Percentiles rank a stretch among this genome's conserved stretches.
Conservation (phyloP, 805 yeast species). For the Schwanniomyces yamadae region DNA sequence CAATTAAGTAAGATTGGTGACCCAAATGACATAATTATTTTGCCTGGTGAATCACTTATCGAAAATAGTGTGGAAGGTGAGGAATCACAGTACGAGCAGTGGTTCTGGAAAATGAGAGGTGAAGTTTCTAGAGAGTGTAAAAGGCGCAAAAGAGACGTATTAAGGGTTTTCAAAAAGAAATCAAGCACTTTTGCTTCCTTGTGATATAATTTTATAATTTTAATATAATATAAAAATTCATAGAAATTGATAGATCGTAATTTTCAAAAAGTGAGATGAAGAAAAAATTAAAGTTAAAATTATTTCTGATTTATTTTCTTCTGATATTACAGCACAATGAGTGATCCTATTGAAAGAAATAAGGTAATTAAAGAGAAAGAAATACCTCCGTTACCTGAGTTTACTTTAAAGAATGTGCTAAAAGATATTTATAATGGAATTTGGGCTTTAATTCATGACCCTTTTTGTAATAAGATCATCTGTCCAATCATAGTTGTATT, state of each 20-base stretch:
- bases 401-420: conserved; percentile 48
- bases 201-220: too few species aligned
- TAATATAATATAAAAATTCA: too few species aligned
- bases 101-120: conserved; percentile 84
- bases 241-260: too few species aligned
- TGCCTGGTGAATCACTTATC: conserved; percentile 40
- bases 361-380: neutral
- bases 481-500: conserved; percentile 47
- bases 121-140: conserved; percentile 75
- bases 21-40: conserved; percentile 23
- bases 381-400: conserved; percentile 32
- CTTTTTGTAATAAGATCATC: conserved; percentile 44
- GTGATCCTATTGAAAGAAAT: too few species aligned
- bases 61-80: conserved; percentile 26
- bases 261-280: too few species aligned
- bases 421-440: conserved; percentile 47
- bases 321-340: too few species aligned
- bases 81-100: conserved; percentile 57
- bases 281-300: too few species aligned
- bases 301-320: too few species aligned
- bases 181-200: conserved; percentile 2
- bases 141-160: conserved; percentile 70
- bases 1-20: conserved; percentile 61
- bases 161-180: conserved; percentile 56
- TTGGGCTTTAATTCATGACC: conserved; percentile 45